Base-by-base conservation (phyloP, 176 grass and related monocot genomes). In the Oryza coarctata region DNA sequence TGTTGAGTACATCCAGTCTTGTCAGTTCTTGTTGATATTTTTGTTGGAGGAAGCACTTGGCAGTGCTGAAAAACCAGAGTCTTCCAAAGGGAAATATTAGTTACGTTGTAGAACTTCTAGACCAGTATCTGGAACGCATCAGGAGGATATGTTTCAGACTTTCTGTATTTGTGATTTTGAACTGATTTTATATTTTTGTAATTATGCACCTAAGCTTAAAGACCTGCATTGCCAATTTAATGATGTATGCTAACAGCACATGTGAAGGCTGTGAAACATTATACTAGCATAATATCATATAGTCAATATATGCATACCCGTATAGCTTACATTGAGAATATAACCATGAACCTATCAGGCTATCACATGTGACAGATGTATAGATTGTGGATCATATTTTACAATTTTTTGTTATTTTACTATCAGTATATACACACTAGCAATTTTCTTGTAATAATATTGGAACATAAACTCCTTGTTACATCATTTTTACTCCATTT, bases 31-130 rank as follows among this genome's bases (percentile, higher is more conserved):
- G 11, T 73, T 14, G 18, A 66, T 34, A 83, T 77, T 87, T 31
- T 33, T 78, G 41, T 57, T 26, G n/a, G n/a, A 57, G 43, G 25
- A 45, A 50, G 41, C 9, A 29, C 28, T 47, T 68, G 40, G 58
- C 28, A 74, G 73, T 83, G 30, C 61, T 73, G 36, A 68, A 79
- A 79, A 88, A 65, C 17, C 49, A 77, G 71, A 70, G 26, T 26
- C 39, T 82, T 50, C 55, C 39, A 55, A 75, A 65, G 32, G 26
- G 25, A 23, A 27, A 71, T 18, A 20, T 12, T 18, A 52, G 40
- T 52, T 43, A 14, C 62, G 30, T 41, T 68, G 22, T 43, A 60
- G 2, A 76, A 69, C 18, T 58, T 18, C 29, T 63, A 61, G n/a
- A 26, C 63, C 63, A 26, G 20, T n/a, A n/a, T n/a, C n/a, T n/a